Base-by-base conservation (phyloP, 352 stramenopile species). In the Thalassiosira livingstoniorum region DNA sequence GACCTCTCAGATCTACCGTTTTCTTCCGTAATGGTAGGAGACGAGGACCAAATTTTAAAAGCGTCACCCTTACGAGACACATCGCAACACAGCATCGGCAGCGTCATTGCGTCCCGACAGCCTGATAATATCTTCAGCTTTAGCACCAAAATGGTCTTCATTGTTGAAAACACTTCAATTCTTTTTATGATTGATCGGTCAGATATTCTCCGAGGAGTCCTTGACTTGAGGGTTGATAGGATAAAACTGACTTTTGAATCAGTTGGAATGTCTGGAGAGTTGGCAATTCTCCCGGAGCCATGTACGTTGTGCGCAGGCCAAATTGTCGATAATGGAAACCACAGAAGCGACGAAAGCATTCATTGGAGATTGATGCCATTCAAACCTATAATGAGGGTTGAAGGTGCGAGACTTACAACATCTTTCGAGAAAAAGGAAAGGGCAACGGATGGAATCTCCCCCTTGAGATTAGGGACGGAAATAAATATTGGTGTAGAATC, bases 351-450 rank as follows among this genome's bases (percentile, higher is more conserved):
- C 43, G 55, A 4, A 61, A 37, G n/a, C 31, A 75, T 83, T n/a
- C 4, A 47, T 35, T 81, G 64, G 39, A 51, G 13, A 23, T 43
- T 82, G 45, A 75, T 88, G 66, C 82, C 82, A 35, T 82, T 76
- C 4, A 75, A 89, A 65, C 78, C 83, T 69, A 80, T 85, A 3
- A 25, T 81, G 15, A 31, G 37, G n/a, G 51, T 86, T 53, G 70
- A 82, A 51, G 78, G 83, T 23, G 47, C 61, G 34, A 80, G 55
- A 74, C 34, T 87, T 57, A 0, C 60, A 31, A 35, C 31, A 37
- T 35, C 25, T 47, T 64, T 34, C 18, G 70, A 73, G 47, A 58
- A 77, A 68, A 54, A 54, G 27, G 42, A 64, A 43, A 55, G 32
- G 27, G 43, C 4, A 58, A 47, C 13, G 37, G 35, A 23, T 39